Evolutionary conservation across 2,329 filamentous ascomycete genomes (phyloP).

Genomic region (Pestalotiopsis sp.): DNA sequence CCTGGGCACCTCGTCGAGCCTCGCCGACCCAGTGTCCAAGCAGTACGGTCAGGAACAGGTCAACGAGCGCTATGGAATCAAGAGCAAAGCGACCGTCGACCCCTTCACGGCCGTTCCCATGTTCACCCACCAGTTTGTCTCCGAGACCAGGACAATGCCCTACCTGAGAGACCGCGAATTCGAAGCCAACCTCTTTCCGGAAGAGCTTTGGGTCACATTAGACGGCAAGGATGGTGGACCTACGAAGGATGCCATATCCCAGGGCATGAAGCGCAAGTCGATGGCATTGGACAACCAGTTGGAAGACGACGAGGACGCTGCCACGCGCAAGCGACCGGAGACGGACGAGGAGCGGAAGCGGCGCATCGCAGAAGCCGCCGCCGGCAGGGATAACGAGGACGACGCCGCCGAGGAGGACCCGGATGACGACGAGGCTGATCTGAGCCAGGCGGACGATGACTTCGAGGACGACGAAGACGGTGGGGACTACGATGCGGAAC

Average conservation of each 20-base stretch:
- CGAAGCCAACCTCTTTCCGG: constrained; percentile 53
- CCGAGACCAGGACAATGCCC: constrained; percentile 53
- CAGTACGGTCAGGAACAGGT: constrained; percentile 60
- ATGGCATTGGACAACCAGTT: constrained; percentile 46
- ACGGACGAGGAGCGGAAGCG: constrained; percentile 35
- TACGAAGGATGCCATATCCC: constrained; percentile 30
- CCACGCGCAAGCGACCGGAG: constrained; percentile 24
- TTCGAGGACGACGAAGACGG: constrained; percentile 57
- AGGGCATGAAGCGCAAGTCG: constrained; percentile 41
- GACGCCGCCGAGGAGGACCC: constrained; percentile 33
- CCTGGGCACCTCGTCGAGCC: constrained; percentile 27
- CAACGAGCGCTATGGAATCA: constrained; percentile 57
- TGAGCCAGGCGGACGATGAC: constrained; percentile 45
- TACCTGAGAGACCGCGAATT: constrained; percentile 54
- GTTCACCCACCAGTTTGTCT: constrained; percentile 57
- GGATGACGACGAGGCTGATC: constrained; percentile 32
- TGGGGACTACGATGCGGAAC: constrained; percentile 63
- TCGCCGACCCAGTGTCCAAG: constrained; percentile 40
- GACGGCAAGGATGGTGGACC: constrained; percentile 45
- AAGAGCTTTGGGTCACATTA: constrained; percentile 56
- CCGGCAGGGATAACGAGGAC: constrained; percentile 26
- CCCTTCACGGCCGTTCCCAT: constrained; percentile 61
- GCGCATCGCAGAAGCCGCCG: constrained; percentile 30
- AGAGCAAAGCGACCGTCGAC: constrained; percentile 57
- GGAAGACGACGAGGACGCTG: constrained; percentile 24